Conservation (phyloP, 768 basidiomycete species). For the Dendrothele bispora region DNA sequence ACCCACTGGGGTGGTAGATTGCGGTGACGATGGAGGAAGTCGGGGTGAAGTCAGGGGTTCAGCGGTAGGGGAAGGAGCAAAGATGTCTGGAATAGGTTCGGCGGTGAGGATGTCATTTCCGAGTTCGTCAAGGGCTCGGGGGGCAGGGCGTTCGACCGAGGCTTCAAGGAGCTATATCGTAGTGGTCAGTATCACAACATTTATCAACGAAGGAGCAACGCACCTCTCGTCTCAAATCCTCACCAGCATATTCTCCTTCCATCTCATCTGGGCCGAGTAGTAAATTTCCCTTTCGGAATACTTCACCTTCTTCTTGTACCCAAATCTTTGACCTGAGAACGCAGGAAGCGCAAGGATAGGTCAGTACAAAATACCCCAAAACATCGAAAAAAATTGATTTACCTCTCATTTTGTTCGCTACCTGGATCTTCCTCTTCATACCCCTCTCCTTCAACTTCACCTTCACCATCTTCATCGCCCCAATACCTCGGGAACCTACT, state of each 20-base stretch:
- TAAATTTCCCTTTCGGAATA: slow-evolving; percentile 88
- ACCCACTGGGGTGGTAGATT: too few species aligned
- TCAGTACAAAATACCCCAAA: slow-evolving; percentile 1
- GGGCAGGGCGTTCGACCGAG: slow-evolving; percentile 83
- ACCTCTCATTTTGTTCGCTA: neutral
- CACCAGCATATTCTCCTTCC: slow-evolving; percentile 87
- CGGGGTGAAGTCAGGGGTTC: too few species aligned
- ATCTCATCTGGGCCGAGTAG: slow-evolving; percentile 83
- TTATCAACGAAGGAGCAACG: slow-evolving; percentile 17
- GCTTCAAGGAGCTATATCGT: slow-evolving; percentile 70
- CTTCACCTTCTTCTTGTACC: slow-evolving; percentile 95
- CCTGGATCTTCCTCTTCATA: slow-evolving; percentile 51
- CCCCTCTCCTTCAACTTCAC: slow-evolving; percentile 36
- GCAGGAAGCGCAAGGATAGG: neutral
- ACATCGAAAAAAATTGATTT: neutral
- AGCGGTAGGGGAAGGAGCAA: slow-evolving; percentile 6
- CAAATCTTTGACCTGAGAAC: slow-evolving; percentile 78
- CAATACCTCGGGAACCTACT: neutral
- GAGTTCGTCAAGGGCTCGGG: slow-evolving; percentile 64
- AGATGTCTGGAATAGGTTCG: slow-evolving; percentile 1
- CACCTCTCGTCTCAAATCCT: slow-evolving; percentile 83
- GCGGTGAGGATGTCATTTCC: slow-evolving; percentile 29
- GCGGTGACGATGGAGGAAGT: too few species aligned
- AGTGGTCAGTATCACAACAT: neutral
- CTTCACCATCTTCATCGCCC: slow-evolving; percentile 8